These are phyloP conservation scores for Microbotryomycetes sp. DNA, from an alignment of 1,284 basidiomycete species.

Conservation along the genomic window DNA sequence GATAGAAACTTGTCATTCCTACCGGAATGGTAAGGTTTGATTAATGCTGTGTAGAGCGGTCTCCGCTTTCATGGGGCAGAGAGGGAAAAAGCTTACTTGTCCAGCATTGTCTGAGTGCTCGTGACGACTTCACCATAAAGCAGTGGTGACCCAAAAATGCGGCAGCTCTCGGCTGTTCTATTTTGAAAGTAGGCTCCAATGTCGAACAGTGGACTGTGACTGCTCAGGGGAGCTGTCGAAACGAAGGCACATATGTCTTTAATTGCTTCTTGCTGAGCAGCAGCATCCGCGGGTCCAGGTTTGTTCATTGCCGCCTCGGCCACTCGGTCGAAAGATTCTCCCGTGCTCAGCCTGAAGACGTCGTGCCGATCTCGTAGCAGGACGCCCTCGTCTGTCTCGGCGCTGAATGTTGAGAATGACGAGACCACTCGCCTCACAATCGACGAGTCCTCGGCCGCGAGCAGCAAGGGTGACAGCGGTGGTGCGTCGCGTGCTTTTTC, in stretches of 20 bases:
- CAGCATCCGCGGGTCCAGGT: constrained; percentile 5
- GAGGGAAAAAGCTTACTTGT: constrained; percentile 58
- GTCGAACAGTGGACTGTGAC: constrained; percentile 48
- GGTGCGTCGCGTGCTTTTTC: too few species aligned
- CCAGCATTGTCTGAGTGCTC: constrained; percentile 91
- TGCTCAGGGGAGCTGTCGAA: constrained; percentile 32
- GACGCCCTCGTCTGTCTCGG: neutral
- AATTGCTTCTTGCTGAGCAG: constrained; percentile 34
- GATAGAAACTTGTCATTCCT: constrained; percentile 74
- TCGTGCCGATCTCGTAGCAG: constrained; percentile 49
- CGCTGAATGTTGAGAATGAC: constrained; percentile 21
- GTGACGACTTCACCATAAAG: constrained; percentile 85
- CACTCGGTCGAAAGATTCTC: constrained; percentile 31
- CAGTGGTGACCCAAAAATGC: constrained; percentile 58
- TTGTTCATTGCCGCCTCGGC: neutral
- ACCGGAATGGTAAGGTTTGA: too few species aligned
- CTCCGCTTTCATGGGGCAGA: neutral
- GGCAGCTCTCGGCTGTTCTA: constrained; percentile 5
- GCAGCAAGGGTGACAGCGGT: constrained; percentile 12
- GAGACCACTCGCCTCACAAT: constrained; percentile 3
- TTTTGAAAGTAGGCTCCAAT: constrained; percentile 43
- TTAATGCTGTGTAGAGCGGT: neutral
- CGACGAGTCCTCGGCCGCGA: constrained; percentile 11
- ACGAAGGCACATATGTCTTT: constrained; percentile 53
- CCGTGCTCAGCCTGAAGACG: constrained; percentile 56